phyloP scores from a whole-genome alignment of 192 early-diverging fungal genomes.

The Polychytrium aggregatum region DNA sequence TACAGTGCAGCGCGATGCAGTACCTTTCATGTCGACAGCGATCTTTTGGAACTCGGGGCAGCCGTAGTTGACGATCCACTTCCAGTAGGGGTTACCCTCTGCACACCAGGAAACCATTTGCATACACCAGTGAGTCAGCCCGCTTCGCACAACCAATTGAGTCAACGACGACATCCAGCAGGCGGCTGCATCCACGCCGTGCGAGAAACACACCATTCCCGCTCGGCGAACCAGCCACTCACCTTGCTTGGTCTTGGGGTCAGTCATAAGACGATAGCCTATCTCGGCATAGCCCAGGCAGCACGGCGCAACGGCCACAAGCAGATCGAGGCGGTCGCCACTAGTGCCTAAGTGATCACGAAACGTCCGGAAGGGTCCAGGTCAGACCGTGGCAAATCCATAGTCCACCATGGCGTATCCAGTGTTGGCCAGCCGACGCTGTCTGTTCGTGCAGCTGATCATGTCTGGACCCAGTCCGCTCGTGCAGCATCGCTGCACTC shows the following conservation, averaged over 20 bases:
- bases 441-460: too few relatives aligned
- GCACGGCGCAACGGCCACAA: slow-evolving; percentile 74
- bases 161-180: neutral
- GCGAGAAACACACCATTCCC: neutral
- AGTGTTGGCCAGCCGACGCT: too few relatives aligned
- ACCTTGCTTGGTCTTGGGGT: slow-evolving; percentile 51
- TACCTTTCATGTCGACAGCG: too few relatives aligned
- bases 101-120: neutral
- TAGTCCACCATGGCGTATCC: too few relatives aligned
- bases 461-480: too few relatives aligned
- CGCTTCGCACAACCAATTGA: neutral
- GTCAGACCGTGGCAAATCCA: too few relatives aligned
- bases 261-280: slow-evolving; percentile 45
- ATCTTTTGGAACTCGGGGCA: slow-evolving; percentile 61
- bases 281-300: slow-evolving; percentile 77
- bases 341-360: slow-evolving; percentile 13
- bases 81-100: slow-evolving; percentile 71
- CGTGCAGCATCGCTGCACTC: slow-evolving; percentile 3
- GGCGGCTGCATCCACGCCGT: neutral
- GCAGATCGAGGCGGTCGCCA: slow-evolving; percentile 68
- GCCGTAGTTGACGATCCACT: slow-evolving; percentile 67
- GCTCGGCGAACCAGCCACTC: neutral
- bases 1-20: slow-evolving; percentile 40
- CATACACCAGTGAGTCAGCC: neutral
- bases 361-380: neutral